These are phyloP conservation scores for Medicago arabica DNA, from an alignment of 306 rosid genomes.

Conservation along the genomic window DNA sequence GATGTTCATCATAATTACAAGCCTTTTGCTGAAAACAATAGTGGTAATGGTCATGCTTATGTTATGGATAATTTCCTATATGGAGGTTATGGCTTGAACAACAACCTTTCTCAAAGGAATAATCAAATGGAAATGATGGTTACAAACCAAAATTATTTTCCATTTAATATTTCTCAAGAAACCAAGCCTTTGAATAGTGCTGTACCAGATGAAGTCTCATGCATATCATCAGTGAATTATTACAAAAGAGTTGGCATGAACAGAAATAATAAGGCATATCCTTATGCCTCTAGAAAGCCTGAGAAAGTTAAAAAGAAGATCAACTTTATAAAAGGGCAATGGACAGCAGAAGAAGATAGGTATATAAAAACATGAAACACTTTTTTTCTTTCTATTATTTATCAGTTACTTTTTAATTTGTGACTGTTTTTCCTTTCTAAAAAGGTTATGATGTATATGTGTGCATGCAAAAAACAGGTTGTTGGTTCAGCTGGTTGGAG, in stretches of 20 bases:
- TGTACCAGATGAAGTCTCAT: slow-evolving; percentile 72
- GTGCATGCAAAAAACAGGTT: slow-evolving; percentile 51
- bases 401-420: not conserved
- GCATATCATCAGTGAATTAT: slow-evolving; percentile 55
- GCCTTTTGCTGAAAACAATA: slow-evolving; percentile 51
- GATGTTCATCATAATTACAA: slow-evolving; percentile 53
- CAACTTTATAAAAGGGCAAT: slow-evolving; percentile 81
- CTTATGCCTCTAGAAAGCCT: slow-evolving; percentile 41
- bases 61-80: slow-evolving; percentile 65
- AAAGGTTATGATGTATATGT: not conserved
- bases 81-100: slow-evolving; percentile 50
- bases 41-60: slow-evolving; percentile 40
- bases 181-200: slow-evolving; percentile 50
- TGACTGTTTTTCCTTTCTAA: not conserved
- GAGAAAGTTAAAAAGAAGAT: slow-evolving; percentile 58
- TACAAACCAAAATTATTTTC: slow-evolving; percentile 42
- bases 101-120: slow-evolving; percentile 37
- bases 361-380: slow-evolving; percentile 25
- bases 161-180: slow-evolving; percentile 47
- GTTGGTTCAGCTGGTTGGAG: slow-evolving; percentile 75
- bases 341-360: slow-evolving; percentile 92
- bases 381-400: not conserved
- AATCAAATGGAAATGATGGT: slow-evolving; percentile 51
- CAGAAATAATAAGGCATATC: slow-evolving; percentile 39
- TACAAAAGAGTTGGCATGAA: slow-evolving; percentile 46